Base-by-base conservation (phyloP, 2,329 filamentous ascomycete species). In the Lizonia empirigonia region DNA sequence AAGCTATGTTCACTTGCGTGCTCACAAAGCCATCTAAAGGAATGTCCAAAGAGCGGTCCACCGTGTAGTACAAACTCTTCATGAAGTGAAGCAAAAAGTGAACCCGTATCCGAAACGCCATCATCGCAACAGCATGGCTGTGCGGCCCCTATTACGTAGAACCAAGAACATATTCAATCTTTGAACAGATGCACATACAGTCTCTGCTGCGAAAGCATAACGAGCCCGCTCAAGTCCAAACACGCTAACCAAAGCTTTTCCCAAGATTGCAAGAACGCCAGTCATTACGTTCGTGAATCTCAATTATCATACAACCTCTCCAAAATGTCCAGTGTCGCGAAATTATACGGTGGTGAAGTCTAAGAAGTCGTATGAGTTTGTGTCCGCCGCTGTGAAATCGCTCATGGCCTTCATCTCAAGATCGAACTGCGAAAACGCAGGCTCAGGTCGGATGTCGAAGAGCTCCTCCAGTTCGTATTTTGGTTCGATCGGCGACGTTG, bases 361-460 rank as follows among this genome's bases (percentile, higher is more conserved):
- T 53, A 73, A 57, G 32, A 72, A 66, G 40, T 72, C 69, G 53
- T 69, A 73, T 10, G 55, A 59, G 23, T 51, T 56, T 9, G 58
- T 57, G 47, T 73, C 69, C 9, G 68, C 44, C 6, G 62, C 65
- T 16, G 66, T 60, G 37, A 70, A 71, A 10, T 72, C 70, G 37
- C 60, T 60, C 64, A 73, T 70, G 1, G 70, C 70, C 49, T 72
- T 70, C 69, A 73, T 70, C 57, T 72, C 70, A 16, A 73, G 66
- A 16, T 73, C 70, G 30, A 72, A 73, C 19, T 72, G 70, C 15
- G 70, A 72, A 48, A 65, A 71, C 5, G 64, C 59, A 36, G 51
- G 63, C 27, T 72, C 69, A 3, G 65, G 65, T 27, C 69, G 56
- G 1, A 59, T 54, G 46, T 64, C 60, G 52, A 73, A 73, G 10